Conservation (phyloP, 257 asterid genomes). For the Fraxinus pennsylvanica region DNA sequence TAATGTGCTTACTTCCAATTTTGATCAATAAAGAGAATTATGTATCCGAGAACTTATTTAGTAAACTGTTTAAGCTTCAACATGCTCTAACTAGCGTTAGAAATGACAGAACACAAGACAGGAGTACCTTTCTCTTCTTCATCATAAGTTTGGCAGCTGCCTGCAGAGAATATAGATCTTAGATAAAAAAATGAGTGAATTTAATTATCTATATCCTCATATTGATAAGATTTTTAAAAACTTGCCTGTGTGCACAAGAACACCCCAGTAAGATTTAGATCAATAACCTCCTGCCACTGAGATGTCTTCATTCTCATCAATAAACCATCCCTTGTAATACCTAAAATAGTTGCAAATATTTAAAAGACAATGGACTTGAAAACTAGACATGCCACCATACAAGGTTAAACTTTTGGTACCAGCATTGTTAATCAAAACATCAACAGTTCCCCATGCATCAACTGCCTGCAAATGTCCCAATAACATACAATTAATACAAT, state of each 20-base stretch:
- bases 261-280: constrained; percentile 91
- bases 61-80: neutral
- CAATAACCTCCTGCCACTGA: constrained; percentile 97
- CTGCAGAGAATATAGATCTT: constrained; percentile 45
- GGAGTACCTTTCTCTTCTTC: constrained; percentile 91
- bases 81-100: neutral
- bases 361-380: neutral
- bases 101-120: neutral
- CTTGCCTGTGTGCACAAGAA: constrained; percentile 86
- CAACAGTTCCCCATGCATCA: constrained; percentile 92
- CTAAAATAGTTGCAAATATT: constrained; percentile 40
- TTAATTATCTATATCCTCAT: constrained; percentile 6
- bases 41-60: neutral
- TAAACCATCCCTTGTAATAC: constrained; percentile 90
- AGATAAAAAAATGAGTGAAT: constrained; percentile 25
- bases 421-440: constrained; percentile 87
- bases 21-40: neutral
- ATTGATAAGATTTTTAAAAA: constrained; percentile 9
- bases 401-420: constrained; percentile 43
- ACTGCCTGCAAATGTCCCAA: constrained; percentile 63
- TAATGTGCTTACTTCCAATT: neutral
- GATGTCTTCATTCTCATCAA: constrained; percentile 91
- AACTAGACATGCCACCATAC: constrained; percentile 15
- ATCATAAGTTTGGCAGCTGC: constrained; percentile 95
- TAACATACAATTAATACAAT: constrained; percentile 31